Evolutionary conservation across 495 filamentous ascomycete genomes (phyloP).

Genomic region (Neurospora tetraspora): DNA sequence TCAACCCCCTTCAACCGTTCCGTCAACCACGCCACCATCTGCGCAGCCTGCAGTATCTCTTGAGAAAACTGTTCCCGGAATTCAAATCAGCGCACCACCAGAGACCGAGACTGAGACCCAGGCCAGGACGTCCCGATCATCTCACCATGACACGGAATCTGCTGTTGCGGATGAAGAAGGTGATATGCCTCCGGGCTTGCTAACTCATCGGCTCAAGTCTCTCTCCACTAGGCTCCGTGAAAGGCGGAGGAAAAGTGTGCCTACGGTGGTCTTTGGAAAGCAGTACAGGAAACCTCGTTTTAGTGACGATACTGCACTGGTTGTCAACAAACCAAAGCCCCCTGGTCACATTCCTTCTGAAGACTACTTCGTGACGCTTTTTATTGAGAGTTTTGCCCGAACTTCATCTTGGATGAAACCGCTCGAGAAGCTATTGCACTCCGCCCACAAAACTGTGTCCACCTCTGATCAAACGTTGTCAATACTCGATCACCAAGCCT

Average conservation of each 20-base stretch:
- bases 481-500: constrained; percentile 74
- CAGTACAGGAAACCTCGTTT: constrained; percentile 25
- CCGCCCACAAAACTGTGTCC: constrained; percentile 72
- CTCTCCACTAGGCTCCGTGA: constrained; percentile 49
- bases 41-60: background rate
- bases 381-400: constrained; percentile 58
- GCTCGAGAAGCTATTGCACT: constrained; percentile 57
- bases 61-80: background rate
- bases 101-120: background rate
- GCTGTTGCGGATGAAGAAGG: constrained; percentile 2
- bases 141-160: background rate
- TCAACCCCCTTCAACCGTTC: background rate
- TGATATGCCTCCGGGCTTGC: constrained; percentile 20
- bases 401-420: constrained; percentile 47
- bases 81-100: background rate
- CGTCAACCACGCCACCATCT: background rate
- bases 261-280: constrained; percentile 74
- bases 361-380: constrained; percentile 79
- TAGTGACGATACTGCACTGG: constrained; percentile 20
- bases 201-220: constrained; percentile 33
- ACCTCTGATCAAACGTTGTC: constrained; percentile 67
- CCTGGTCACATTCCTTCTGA: constrained; percentile 33
- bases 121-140: background rate
- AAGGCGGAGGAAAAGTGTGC: constrained; percentile 54
- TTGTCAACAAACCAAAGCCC: constrained; percentile 19